These are phyloP conservation scores for Diversispora eburnea DNA, from an alignment of 192 early-diverging fungal genomes.

Conservation along the genomic window DNA sequence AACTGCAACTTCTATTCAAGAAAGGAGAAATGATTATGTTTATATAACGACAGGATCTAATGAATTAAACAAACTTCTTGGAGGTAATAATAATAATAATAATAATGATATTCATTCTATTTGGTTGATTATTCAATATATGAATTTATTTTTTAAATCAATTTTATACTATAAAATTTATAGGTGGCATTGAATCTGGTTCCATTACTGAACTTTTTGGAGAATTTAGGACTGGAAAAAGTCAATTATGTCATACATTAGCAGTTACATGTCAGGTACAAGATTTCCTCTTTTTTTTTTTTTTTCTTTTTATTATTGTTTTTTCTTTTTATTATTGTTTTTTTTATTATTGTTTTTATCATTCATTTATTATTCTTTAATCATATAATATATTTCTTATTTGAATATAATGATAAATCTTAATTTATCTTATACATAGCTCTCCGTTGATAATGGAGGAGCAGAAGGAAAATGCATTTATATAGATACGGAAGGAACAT, in stretches of 20 bases:
- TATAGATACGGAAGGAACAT: constrained; percentile 97
- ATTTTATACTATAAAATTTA: constrained; percentile 10
- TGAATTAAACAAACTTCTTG: constrained; percentile 88
- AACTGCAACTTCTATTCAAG: constrained; percentile 89
- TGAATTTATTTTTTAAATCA: no score
- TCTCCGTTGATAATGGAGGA: constrained; percentile 85
- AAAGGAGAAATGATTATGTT: constrained; percentile 74
- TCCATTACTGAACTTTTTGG: constrained; percentile 98
- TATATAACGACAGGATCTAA: constrained; percentile 87
- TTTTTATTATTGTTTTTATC: neutral
- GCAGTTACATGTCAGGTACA: constrained; percentile 89
- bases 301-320: neutral
- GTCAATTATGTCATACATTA: constrained; percentile 92
- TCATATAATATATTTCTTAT: no score
- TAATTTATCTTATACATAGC: constrained; percentile 29
- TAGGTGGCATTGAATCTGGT: constrained; percentile 89
- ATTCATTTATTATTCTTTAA: neutral
- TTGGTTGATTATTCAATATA: no score
- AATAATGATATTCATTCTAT: no score
- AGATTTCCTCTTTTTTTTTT: neutral
- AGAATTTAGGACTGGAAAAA: constrained; percentile 97
- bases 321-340: no score
- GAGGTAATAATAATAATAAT: constrained; percentile 47
- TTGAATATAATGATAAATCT: no score
- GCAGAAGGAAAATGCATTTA: constrained; percentile 94